Evolutionary conservation across 306 rosid species (phyloP).

Genomic region (Glycine tomentella): DNA sequence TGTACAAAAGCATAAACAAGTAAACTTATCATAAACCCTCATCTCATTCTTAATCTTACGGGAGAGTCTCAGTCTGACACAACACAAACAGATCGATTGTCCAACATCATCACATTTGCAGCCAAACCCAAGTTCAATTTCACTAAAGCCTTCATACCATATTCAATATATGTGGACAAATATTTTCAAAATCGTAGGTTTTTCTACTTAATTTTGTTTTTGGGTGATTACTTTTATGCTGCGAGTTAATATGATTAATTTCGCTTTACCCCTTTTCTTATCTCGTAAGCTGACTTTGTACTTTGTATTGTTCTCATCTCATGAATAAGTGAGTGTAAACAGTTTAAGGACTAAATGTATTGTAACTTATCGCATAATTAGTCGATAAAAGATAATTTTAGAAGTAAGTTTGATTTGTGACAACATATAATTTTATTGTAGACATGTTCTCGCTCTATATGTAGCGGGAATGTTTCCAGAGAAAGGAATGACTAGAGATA

Average conservation of each 20-base stretch:
- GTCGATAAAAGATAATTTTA: not conserved
- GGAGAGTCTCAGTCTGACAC: not conserved
- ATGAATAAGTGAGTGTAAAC: not conserved
- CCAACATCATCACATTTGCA: slow-evolving; percentile 1
- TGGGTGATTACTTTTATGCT: not conserved
- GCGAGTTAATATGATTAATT: slow-evolving; percentile 7
- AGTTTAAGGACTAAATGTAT: not conserved
- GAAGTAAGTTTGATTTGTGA: slow-evolving; percentile 2
- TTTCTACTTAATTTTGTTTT: not conserved
- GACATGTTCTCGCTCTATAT: too few species aligned
- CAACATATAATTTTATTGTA: too few species aligned
- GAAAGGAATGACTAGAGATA: too few species aligned
- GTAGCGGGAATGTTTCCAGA: too few species aligned
- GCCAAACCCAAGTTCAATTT: slow-evolving; percentile 50
- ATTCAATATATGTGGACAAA: slow-evolving; percentile 58
- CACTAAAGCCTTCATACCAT: not conserved
- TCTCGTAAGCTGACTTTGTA: slow-evolving; percentile 1
- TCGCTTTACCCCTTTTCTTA: slow-evolving; percentile 24
- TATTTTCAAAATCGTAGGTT: slow-evolving; percentile 61
- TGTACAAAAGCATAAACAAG: not conserved
- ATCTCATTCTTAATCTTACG: too few species aligned
- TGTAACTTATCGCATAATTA: not conserved
- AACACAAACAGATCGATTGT: slow-evolving; percentile 29
- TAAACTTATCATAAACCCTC: slow-evolving; percentile 36
- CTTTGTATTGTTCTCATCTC: not conserved